Evolutionary conservation across 495 filamentous ascomycete species (phyloP).

Genomic region (Trichoderma erinaceum): DNA sequence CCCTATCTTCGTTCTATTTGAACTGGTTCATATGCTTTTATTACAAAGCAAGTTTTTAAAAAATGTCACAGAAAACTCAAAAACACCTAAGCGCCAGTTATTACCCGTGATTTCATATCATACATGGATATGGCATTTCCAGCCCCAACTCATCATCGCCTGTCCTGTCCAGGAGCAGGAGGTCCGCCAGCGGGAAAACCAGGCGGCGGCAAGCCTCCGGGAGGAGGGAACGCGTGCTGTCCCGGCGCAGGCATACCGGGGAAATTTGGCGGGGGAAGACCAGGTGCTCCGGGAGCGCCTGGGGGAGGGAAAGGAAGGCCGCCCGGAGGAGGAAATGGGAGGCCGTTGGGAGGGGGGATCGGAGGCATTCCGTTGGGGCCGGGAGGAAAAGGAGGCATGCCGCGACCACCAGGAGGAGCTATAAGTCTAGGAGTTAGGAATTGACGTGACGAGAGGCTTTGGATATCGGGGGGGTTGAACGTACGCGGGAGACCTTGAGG

Average conservation of each 20-base stretch:
- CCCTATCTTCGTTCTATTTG: neutral
- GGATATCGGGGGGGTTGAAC: constrained; percentile 14
- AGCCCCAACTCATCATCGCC: neutral
- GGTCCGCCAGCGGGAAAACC: constrained; percentile 18
- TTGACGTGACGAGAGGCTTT: neutral
- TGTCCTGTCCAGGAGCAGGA: constrained; percentile 17
- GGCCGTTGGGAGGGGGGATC: constrained; percentile 40
- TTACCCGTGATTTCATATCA: neutral
- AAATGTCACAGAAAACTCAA: neutral
- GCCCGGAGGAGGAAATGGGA: constrained; percentile 37
- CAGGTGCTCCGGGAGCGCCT: constrained; percentile 33
- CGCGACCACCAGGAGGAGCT: constrained; percentile 52
- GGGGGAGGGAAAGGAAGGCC: constrained; percentile 61
- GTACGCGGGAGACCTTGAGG: constrained; percentile 29
- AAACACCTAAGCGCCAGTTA: neutral
- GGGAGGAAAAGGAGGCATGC: constrained; percentile 61
- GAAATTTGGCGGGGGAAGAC: constrained; percentile 35
- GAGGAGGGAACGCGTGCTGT: constrained; percentile 24
- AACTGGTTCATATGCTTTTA: constrained; percentile 7
- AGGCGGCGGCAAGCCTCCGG: constrained; percentile 26
- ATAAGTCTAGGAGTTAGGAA: constrained; percentile 16
- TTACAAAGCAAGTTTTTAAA: neutral
- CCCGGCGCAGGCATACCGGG: constrained; percentile 47
- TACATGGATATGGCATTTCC: neutral
- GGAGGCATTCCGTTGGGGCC: constrained; percentile 36